Evolutionary conservation across 768 basidiomycete species (phyloP).

Genomic region (Tulasnella sp.): DNA sequence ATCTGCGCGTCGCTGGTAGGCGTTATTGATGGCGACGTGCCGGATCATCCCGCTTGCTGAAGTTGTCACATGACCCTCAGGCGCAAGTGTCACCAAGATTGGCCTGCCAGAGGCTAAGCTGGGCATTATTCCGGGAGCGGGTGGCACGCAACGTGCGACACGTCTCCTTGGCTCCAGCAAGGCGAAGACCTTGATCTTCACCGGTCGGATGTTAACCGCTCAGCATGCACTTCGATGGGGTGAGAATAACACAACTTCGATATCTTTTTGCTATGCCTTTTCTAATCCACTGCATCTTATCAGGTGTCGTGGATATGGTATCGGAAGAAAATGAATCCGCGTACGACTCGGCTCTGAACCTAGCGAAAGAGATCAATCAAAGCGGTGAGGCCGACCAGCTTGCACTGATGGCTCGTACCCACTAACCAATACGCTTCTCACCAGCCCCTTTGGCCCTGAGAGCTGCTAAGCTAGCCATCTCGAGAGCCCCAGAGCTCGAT

Average conservation of each 20-base stretch:
- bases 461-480: conserved; percentile 81
- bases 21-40: conserved; percentile 7
- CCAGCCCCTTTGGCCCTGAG: conserved; percentile 74
- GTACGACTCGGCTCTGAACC: conserved; percentile 53
- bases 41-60: not conserved
- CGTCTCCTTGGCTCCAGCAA: conserved; percentile 66
- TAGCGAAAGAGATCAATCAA: conserved; percentile 55
- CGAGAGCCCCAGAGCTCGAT: conserved; percentile 63
- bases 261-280: conserved; percentile 16
- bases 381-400: conserved; percentile 45
- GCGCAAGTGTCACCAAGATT: conserved; percentile 55
- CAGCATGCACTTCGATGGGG: conserved; percentile 61
- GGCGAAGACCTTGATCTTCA: conserved; percentile 82
- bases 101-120: conserved; percentile 70
- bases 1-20: conserved; percentile 79
- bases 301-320: conserved; percentile 77
- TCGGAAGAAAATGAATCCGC: conserved; percentile 48
- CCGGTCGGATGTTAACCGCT: conserved; percentile 57
- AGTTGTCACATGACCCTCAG: conserved; percentile 27
- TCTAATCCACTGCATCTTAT: conserved; percentile 21
- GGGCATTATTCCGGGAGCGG: conserved; percentile 85
- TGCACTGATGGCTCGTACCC: not conserved
- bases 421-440: not conserved
- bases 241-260: conserved; percentile 28
- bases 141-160: conserved; percentile 75